A percentile compares a stretch with the other conserved stretches of the same genome.
Conservation (phyloP, 371 early-diverging fungal species). For the Mortierella sp. region DNA sequence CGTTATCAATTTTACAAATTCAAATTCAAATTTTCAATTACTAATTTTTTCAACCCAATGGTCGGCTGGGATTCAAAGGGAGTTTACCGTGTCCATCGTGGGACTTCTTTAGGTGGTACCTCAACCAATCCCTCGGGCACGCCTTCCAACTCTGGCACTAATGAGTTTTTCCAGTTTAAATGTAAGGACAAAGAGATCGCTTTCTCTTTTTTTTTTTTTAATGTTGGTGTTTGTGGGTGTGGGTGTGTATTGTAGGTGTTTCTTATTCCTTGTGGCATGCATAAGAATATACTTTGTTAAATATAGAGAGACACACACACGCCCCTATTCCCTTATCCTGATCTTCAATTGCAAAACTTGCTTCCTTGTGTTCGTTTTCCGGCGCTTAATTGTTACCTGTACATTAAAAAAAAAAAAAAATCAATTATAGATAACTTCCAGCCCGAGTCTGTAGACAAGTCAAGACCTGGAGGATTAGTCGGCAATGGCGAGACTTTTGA, state of each 20-base stretch:
- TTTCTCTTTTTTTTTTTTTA: background rate
- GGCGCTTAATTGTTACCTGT: background rate
- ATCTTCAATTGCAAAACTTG: conserved; percentile 4
- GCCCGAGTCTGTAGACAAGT: conserved; percentile 56
- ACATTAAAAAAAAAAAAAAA: background rate
- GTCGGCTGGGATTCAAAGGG: conserved; percentile 49
- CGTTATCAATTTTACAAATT: background rate
- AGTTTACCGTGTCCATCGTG: conserved; percentile 33
- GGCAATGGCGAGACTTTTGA: conserved; percentile 54
- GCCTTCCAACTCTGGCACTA: background rate
- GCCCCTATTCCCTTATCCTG: background rate
- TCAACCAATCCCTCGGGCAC: conserved; percentile 7
- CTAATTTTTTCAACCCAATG: conserved; percentile 14
- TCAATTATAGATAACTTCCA: conserved; percentile 55
- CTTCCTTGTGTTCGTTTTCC: background rate
- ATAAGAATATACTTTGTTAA: too few species aligned
- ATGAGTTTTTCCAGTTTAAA: conserved; percentile 52
- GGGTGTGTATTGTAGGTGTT: too few species aligned
- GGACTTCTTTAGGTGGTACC: conserved; percentile 14
- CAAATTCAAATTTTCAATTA: background rate
- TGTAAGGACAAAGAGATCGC: conserved; percentile 21
- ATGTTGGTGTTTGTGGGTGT: background rate
- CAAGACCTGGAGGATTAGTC: conserved; percentile 41
- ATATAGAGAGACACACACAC: too few species aligned
- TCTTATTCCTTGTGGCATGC: too few species aligned